phyloP scores from a whole-genome alignment of 2,329 filamentous ascomycete species.

The Colletotrichum tamarilloi region DNA sequence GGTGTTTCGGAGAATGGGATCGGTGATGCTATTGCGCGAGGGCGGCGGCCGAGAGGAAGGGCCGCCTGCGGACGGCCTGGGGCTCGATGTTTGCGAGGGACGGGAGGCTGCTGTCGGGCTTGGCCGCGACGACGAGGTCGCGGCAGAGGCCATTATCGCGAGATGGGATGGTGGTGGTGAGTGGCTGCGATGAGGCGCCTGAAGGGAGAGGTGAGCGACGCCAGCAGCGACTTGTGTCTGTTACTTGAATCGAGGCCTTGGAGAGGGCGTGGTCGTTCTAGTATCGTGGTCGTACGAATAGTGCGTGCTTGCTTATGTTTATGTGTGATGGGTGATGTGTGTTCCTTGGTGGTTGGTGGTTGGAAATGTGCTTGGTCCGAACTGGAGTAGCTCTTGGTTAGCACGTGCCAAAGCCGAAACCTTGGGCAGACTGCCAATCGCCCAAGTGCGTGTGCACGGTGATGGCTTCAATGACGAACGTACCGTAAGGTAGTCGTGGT shows the following conservation, averaged over 20 bases:
- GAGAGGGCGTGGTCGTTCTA: neutral
- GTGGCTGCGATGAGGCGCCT: no score
- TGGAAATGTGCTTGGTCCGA: conserved; percentile 10
- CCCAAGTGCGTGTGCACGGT: neutral
- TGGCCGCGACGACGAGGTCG: conserved; percentile 34
- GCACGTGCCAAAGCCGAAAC: conserved; percentile 28
- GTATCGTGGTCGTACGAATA: neutral
- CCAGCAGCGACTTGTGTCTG: neutral
- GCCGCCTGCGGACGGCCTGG: conserved; percentile 23
- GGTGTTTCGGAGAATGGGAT: conserved; percentile 85
- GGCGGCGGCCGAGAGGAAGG: conserved; percentile 24
- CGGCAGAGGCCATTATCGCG: conserved; percentile 27
- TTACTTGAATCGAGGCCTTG: neutral
- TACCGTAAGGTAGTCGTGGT: neutral
- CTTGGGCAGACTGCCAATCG: neutral
- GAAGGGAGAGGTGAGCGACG: neutral
- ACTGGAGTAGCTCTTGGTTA: conserved; percentile 24
- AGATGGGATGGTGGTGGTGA: neutral
- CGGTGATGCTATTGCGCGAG: conserved; percentile 46
- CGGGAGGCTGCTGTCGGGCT: conserved; percentile 19
- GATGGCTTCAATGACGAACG: conserved; percentile 17
- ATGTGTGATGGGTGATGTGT: neutral
- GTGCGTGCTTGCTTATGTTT: neutral
- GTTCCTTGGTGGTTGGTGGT: neutral
- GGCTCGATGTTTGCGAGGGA: conserved; percentile 11